Percentiles rank a stretch among this genome's conserved stretches.
Evolutionary conservation across 169 alveolate genomes (phyloP).

Genomic region (Eimeria praecox): DNA sequence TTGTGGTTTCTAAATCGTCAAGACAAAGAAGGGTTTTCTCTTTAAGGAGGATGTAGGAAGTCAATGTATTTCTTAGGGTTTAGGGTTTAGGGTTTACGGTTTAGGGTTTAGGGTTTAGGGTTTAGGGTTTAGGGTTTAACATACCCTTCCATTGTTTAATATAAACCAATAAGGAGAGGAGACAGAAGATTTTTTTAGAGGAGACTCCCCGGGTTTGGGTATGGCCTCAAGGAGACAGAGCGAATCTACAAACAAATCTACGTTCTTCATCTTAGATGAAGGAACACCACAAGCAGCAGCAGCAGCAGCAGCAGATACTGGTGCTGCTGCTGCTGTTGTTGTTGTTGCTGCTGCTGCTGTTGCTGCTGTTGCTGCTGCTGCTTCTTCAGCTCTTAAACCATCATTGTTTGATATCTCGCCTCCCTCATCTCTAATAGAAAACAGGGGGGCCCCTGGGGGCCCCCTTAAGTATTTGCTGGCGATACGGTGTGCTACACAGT

Average conservation of each 20-base stretch:
- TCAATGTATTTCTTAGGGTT: neutral
- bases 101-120: slow-evolving; percentile 26
- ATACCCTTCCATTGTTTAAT: neutral
- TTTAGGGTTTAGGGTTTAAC: neutral
- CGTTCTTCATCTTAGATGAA: neutral
- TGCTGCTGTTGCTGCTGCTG: neutral
- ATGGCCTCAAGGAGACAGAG: neutral
- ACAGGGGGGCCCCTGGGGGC: neutral
- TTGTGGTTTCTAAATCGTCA: neutral
- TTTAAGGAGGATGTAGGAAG: too few relatives aligned
- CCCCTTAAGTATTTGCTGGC: neutral
- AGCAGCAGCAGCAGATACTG: slow-evolving; percentile 47
- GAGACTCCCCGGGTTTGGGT: neutral
- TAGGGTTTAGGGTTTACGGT: slow-evolving; percentile 45
- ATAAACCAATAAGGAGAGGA: neutral
- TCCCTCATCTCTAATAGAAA: neutral
- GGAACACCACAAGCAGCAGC: neutral
- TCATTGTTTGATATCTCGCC: too few relatives aligned
- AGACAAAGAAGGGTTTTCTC: too few relatives aligned
- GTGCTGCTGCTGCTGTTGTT: slow-evolving; percentile 20
- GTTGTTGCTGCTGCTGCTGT: slow-evolving; percentile 39
- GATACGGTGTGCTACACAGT: neutral
- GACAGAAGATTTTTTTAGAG: neutral
- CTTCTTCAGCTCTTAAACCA: neutral
- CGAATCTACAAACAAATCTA: neutral